A percentile compares a stretch with the other conserved stretches of the same genome.
Conservation (phyloP, 768 basidiomycete species). For the Filobasidium floriforme region DNA sequence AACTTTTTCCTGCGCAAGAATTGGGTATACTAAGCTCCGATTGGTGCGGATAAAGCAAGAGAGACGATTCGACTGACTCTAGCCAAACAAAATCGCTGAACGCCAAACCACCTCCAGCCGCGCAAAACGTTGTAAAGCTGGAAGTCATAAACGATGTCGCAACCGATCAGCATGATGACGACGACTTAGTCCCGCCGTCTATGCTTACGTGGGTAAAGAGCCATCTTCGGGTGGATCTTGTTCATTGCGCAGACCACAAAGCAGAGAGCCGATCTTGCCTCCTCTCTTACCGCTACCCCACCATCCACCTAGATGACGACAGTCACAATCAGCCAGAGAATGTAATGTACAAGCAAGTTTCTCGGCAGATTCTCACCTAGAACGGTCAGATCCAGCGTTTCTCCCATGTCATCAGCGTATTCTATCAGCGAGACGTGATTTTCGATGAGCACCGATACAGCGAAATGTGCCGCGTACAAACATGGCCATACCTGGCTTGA, state of each 20-base stretch:
- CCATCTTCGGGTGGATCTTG: constrained; percentile 51
- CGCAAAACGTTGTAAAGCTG: constrained; percentile 80
- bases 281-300: constrained; percentile 80
- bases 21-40: background rate
- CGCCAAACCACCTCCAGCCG: constrained; percentile 81
- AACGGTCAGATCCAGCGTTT: constrained; percentile 80
- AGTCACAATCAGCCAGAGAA: background rate
- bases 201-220: constrained; percentile 57
- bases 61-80: constrained; percentile 30
- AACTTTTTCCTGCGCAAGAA: constrained; percentile 55
- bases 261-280: constrained; percentile 78
- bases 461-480: background rate
- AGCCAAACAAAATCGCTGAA: constrained; percentile 83
- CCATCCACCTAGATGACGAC: constrained; percentile 57
- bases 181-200: background rate
- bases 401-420: constrained; percentile 45
- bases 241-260: constrained; percentile 83
- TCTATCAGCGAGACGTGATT: constrained; percentile 17
- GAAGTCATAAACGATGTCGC: background rate
- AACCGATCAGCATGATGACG: background rate
- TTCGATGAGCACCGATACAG: background rate
- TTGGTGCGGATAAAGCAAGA: background rate
- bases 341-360: background rate
- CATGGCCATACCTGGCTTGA: constrained; percentile 45
- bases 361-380: constrained; percentile 55